Evolutionary conservation across 257 asterid genomes (phyloP).

Genomic region (Galeopsis tetrahit): DNA sequence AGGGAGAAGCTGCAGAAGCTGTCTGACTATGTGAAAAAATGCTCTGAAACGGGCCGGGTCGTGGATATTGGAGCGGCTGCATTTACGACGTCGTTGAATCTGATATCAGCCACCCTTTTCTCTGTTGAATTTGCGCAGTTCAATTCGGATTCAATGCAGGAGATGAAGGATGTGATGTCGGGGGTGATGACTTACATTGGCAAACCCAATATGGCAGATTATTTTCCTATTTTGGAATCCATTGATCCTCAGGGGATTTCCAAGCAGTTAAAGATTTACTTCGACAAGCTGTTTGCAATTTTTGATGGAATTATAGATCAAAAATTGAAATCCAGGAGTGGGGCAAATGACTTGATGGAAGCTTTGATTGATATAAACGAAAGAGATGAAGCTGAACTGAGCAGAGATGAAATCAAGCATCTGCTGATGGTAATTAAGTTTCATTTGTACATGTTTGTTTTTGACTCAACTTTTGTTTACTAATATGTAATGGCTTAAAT

Average conservation of each 20-base stretch:
- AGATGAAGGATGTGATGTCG: slow-evolving; percentile 55
- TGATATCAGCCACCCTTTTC: slow-evolving; percentile 57
- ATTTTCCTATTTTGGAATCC: slow-evolving; percentile 45
- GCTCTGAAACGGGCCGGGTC: slow-evolving; percentile 43
- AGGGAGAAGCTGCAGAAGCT: slow-evolving; percentile 43
- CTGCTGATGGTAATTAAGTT: slow-evolving; percentile 31
- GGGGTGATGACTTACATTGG: slow-evolving; percentile 47
- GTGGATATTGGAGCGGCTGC: slow-evolving; percentile 51
- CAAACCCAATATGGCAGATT: slow-evolving; percentile 54
- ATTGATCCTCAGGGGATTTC: slow-evolving; percentile 57
- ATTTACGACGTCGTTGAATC: slow-evolving; percentile 51
- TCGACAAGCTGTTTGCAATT: slow-evolving; percentile 41
- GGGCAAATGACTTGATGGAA: slow-evolving; percentile 45
- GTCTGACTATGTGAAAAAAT: slow-evolving; percentile 36
- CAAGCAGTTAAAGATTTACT: slow-evolving; percentile 29
- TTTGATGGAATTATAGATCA: slow-evolving; percentile 48
- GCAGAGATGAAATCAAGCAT: slow-evolving; percentile 33
- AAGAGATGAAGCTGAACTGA: slow-evolving; percentile 16
- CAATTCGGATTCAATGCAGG: slow-evolving; percentile 52
- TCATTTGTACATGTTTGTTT: too few relatives aligned
- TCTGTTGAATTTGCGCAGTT: slow-evolving; percentile 57
- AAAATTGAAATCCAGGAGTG: slow-evolving; percentile 35
- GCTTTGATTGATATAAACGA: slow-evolving; percentile 40
- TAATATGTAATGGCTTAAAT: too few relatives aligned
- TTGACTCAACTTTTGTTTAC: too few relatives aligned